phyloP scores from a whole-genome alignment of 208 protist genomes.

The Zelonia costaricensis region DNA sequence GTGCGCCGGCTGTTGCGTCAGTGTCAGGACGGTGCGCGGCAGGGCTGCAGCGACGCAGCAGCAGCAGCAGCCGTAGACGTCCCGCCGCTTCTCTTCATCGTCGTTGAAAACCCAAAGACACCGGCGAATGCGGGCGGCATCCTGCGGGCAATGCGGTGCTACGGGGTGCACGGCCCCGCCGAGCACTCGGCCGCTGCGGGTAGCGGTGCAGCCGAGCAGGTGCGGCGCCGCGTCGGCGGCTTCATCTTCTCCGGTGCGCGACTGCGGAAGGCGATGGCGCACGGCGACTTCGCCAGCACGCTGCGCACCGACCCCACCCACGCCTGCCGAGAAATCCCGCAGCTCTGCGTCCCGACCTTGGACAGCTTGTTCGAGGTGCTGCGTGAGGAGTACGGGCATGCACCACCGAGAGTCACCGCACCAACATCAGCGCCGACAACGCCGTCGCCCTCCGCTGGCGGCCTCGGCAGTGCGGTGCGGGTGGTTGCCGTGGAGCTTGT shows the following conservation, averaged over 20 bases:
- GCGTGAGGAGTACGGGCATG: constrained; percentile 10
- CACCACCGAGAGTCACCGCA: too few species aligned
- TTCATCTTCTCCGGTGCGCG: constrained; percentile 65
- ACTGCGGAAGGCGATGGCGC: constrained; percentile 34
- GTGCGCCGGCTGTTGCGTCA: constrained; percentile 1
- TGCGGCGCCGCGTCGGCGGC: constrained; percentile 13
- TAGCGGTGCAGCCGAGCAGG: neutral
- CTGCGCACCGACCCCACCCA: constrained; percentile 48
- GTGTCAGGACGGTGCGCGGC: constrained; percentile 14
- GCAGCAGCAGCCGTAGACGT: too few species aligned
- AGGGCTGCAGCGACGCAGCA: neutral
- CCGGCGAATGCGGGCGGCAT: constrained; percentile 69
- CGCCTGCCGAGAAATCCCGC: constrained; percentile 32
- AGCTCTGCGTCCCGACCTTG: constrained; percentile 35
- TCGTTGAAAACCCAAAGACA: constrained; percentile 74
- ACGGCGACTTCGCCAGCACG: constrained; percentile 20
- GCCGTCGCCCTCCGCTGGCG: neutral
- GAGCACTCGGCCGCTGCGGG: neutral
- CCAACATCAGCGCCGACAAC: too few species aligned
- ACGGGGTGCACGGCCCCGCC: constrained; percentile 23
- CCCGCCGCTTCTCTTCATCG: constrained; percentile 45
- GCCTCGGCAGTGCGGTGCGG: too few species aligned
- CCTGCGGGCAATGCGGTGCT: constrained; percentile 62
- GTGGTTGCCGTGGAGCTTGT: constrained; percentile 76
- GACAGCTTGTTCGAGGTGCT: constrained; percentile 46